These are phyloP conservation scores for Neurospora sp. DNA, from an alignment of 495 filamentous ascomycete species.

Conservation along the genomic window DNA sequence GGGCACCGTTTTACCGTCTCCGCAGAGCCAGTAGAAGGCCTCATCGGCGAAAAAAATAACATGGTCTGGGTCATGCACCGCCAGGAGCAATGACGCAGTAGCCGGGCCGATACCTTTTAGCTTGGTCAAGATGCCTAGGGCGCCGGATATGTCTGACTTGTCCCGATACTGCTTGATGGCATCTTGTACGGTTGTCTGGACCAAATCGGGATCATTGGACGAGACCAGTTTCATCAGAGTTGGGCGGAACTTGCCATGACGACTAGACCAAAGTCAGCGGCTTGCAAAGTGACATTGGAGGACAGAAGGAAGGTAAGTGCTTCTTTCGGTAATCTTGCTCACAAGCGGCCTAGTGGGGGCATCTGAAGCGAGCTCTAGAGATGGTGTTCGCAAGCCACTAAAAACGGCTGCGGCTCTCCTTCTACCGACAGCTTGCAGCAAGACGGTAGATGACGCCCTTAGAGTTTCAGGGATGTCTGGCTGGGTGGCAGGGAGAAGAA, in stretches of 20 bases:
- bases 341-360: not conserved
- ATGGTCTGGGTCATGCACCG: slow-evolving; percentile 43
- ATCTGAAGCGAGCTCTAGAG: not conserved
- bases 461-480: not conserved
- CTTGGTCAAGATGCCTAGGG: slow-evolving; percentile 41
- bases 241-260: slow-evolving; percentile 63
- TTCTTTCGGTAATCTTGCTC: not conserved
- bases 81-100: slow-evolving; percentile 61
- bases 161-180: slow-evolving; percentile 40
- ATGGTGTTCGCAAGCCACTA: not conserved
- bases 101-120: slow-evolving; percentile 60
- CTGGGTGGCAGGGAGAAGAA: not conserved
- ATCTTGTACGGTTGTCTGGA: slow-evolving; percentile 35
- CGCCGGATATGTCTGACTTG: slow-evolving; percentile 32
- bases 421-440: not conserved
- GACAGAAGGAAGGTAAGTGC: not conserved
- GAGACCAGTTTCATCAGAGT: slow-evolving; percentile 54
- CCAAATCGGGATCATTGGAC: slow-evolving; percentile 40
- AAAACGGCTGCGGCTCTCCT: not conserved
- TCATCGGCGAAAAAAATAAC: slow-evolving; percentile 74
- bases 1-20: slow-evolving; percentile 29
- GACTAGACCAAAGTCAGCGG: slow-evolving; percentile 18
- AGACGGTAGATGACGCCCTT: not conserved
- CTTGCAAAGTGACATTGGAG: not conserved
- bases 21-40: slow-evolving; percentile 56